Evolutionary conservation across 495 filamentous ascomycete genomes (phyloP), one percentile per base, ranked within the genome.

Genomic region (Rostrohypoxylon terebratum): DNA sequence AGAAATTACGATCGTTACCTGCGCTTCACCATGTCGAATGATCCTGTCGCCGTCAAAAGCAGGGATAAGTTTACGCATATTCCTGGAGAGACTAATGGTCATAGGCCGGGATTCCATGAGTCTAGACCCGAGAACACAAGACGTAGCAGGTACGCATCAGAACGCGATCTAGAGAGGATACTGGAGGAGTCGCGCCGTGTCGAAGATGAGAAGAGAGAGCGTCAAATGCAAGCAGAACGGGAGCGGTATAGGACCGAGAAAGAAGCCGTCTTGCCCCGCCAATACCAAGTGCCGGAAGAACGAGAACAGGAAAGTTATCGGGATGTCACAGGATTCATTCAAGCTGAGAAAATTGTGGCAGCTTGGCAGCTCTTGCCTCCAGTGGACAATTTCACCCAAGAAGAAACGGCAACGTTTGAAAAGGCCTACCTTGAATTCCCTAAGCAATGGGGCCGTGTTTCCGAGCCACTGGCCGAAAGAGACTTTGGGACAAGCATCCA

Each of bases 401-500:
- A 92, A 54, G 96, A 99, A 77, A 89, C 91, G 42, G 85, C 89
- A 48, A 85, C 84, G 16, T 97, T 98, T 74, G 90, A 93, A 18
- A 89, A 92, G 71, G 86, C 88, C 1, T 98, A 94, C 74, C 87
- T 93, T 68, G 88, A 91, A 40, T 84, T 86, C 64, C 94, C 95
- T 0, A 99, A 99, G 86, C 92, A 93, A 77, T 99, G 93, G 91
- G 92, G 93, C 51, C 92, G 91, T 75, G 94, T 99, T 61, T 92
- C 95, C 2, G 89, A 91, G 23, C 84, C 86, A 21, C 77, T 97
- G 11, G 86, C 89, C 10, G 84, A 87, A 20, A 90, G 94, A 16
- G 90, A 91, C 71, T 96, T 91, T 80, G 89, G 92, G 71, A 89
- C 94, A 54, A 96, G 93, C 77, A 98, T 99, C 71, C 86, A 93